Conservation (phyloP, 1,139 yeast genomes). For the Saccharomycopsis hybrid region DNA sequence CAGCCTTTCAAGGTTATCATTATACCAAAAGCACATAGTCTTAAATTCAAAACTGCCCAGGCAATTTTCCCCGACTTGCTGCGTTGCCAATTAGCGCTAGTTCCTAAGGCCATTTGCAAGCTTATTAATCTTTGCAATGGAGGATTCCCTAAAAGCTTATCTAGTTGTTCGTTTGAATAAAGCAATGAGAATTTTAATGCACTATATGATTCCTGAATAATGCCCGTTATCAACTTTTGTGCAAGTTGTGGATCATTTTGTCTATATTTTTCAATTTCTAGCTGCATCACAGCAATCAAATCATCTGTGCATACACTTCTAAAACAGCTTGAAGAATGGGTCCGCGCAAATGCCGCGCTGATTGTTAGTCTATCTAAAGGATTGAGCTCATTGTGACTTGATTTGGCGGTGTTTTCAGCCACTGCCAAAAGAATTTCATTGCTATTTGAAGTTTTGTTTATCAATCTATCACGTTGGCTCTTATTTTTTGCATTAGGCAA, state of each 20-base stretch:
- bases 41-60: slow-evolving; percentile 59
- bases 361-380: slow-evolving; percentile 27
- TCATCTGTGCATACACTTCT: slow-evolving; percentile 62
- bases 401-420: slow-evolving; percentile 2
- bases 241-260: slow-evolving; percentile 24
- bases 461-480: not conserved
- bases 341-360: slow-evolving; percentile 55
- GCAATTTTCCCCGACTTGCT: slow-evolving; percentile 54
- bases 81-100: slow-evolving; percentile 40
- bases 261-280: slow-evolving; percentile 35
- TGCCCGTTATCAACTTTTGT: slow-evolving; percentile 36
- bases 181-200: slow-evolving; percentile 67
- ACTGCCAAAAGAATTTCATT: slow-evolving; percentile 1
- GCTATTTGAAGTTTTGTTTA: not conserved
- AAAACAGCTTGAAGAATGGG: slow-evolving; percentile 65
- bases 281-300: slow-evolving; percentile 47
- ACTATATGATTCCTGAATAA: slow-evolving; percentile 58
- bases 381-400: slow-evolving; percentile 2
- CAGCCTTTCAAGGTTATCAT: slow-evolving; percentile 66
- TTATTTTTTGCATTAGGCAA: not conserved
- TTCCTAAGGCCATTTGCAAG: slow-evolving; percentile 63
- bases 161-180: slow-evolving; percentile 58
- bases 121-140: slow-evolving; percentile 62
- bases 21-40: slow-evolving; percentile 67
- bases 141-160: slow-evolving; percentile 64